These are phyloP conservation scores for Termitomyces sp. DNA, from an alignment of 768 basidiomycete species.

Conservation along the genomic window DNA sequence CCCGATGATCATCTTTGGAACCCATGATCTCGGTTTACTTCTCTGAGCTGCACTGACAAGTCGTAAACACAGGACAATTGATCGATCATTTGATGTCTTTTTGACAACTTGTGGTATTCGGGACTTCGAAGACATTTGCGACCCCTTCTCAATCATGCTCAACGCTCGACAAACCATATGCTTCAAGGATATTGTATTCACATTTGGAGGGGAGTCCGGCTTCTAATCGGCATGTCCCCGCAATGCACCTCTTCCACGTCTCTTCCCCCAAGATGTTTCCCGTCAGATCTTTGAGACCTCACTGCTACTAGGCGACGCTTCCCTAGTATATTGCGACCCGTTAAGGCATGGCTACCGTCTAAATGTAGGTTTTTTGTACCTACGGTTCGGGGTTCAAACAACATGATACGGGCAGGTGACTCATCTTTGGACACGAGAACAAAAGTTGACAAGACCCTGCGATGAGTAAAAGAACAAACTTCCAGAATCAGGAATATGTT, in stretches of 20 bases:
- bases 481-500: conserved; percentile 7
- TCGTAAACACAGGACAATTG: not conserved
- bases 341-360: not conserved
- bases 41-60: not conserved
- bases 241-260: not conserved
- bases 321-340: not conserved
- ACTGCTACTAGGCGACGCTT: not conserved
- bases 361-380: not conserved
- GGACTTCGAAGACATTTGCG: not conserved
- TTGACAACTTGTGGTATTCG: conserved; percentile 7
- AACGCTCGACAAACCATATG: not conserved
- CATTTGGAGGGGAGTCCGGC: conserved; percentile 1
- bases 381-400: not conserved
- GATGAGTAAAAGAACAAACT: not conserved
- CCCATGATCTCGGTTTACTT: not conserved
- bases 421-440: conserved; percentile 2
- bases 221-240: conserved; percentile 11
- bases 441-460: not conserved
- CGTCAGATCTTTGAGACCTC: not conserved
- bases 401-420: not conserved
- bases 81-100: conserved; percentile 7
- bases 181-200: not conserved
- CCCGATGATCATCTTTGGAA: not conserved
- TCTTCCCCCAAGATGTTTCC: not conserved
- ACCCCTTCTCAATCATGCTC: not conserved